Conservation (phyloP, 2,329 filamentous ascomycete species). For the Xylaria sp. region DNA sequence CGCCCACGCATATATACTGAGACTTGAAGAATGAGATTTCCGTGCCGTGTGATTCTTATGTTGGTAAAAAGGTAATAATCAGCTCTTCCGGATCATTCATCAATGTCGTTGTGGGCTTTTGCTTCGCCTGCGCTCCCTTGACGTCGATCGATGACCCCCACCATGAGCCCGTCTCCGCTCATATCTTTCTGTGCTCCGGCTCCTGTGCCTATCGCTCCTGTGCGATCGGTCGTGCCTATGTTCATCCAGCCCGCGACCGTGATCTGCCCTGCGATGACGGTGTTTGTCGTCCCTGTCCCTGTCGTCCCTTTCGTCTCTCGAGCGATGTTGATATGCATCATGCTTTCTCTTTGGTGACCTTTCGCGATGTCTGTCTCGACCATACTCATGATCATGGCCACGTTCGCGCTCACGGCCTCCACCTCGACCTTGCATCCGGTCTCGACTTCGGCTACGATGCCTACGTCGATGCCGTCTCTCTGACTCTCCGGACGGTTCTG, state of each 20-base stretch:
- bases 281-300: conserved; percentile 35
- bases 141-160: conserved; percentile 22
- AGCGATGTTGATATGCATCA: conserved; percentile 19
- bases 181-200: conserved; percentile 21
- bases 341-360: conserved; percentile 27
- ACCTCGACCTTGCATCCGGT: conserved; percentile 24
- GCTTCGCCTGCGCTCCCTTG: conserved; percentile 25
- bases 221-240: conserved; percentile 17
- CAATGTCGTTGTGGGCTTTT: conserved; percentile 22
- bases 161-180: conserved; percentile 19
- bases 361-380: conserved; percentile 27
- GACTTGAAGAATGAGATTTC: too few species aligned
- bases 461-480: conserved; percentile 33
- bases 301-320: conserved; percentile 42
- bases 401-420: conserved; percentile 22
- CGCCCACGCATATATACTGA: too few species aligned
- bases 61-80: too few species aligned
- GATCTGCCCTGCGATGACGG: conserved; percentile 34
- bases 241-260: conserved; percentile 22
- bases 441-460: conserved; percentile 32
- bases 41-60: too few species aligned
- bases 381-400: conserved; percentile 29
- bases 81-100: conserved; percentile 9
- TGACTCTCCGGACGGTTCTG: conserved; percentile 28
- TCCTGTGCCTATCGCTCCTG: conserved; percentile 21